These are phyloP conservation scores for Syncephalastrum monosporum DNA, from an alignment of 371 early-diverging fungal genomes.

Conservation along the genomic window DNA sequence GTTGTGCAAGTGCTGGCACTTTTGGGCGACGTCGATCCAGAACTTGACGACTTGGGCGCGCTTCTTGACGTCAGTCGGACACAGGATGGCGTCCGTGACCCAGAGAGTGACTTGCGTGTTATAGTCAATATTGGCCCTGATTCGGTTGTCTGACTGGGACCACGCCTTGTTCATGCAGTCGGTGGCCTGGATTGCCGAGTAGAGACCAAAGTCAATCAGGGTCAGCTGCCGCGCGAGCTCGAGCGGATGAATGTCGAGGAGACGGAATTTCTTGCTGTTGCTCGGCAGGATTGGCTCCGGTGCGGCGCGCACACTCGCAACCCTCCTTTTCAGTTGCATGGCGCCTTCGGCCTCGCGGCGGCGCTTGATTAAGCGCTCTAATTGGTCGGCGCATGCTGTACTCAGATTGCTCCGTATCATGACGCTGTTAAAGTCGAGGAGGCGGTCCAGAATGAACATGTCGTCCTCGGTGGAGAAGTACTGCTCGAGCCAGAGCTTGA, in stretches of 20 bases:
- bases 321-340: conserved; percentile 58
- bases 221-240: conserved; percentile 95
- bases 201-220: conserved; percentile 79
- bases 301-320: conserved; percentile 60
- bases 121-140: conserved; percentile 72
- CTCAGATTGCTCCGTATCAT: conserved; percentile 63
- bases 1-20: conserved; percentile 72
- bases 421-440: conserved; percentile 70
- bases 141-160: conserved; percentile 58
- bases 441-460: conserved; percentile 54
- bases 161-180: conserved; percentile 92
- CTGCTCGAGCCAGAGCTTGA: conserved; percentile 88
- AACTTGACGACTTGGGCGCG: conserved; percentile 75
- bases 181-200: conserved; percentile 74
- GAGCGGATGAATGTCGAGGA: conserved; percentile 85
- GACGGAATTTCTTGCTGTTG: conserved; percentile 59
- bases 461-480: conserved; percentile 77
- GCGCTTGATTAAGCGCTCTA: conserved; percentile 59
- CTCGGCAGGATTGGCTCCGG: conserved; percentile 73
- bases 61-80: conserved; percentile 76
- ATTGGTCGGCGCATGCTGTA: conserved; percentile 53
- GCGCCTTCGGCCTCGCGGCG: conserved; percentile 50
- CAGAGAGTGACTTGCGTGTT: conserved; percentile 76
- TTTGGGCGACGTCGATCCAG: conserved; percentile 79
- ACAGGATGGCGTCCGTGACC: conserved; percentile 82